Evolutionary conservation across 257 asterid genomes (phyloP).

Genomic region (Nicotiana knightiana): DNA sequence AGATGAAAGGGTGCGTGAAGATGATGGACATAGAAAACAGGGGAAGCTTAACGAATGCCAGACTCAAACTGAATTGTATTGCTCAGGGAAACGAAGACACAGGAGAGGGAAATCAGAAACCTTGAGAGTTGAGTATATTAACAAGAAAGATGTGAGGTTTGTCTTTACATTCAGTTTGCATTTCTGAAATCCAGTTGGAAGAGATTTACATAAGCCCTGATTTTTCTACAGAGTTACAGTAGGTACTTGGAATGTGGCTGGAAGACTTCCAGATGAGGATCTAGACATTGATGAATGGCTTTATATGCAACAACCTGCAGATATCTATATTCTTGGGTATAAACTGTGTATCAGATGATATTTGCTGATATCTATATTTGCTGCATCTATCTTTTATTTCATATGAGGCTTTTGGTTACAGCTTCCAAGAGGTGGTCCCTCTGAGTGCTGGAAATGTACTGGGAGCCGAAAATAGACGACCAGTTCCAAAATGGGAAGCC

Average conservation of each 20-base stretch:
- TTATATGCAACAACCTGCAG: constrained; percentile 74
- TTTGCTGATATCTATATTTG: background rate
- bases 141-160: constrained; percentile 87
- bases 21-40: constrained; percentile 21
- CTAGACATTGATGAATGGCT: constrained; percentile 91
- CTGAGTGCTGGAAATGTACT: constrained; percentile 84
- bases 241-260: constrained; percentile 97
- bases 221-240: constrained; percentile 51
- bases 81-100: constrained; percentile 53
- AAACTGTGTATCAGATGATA: background rate
- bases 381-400: background rate
- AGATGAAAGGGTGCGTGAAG: constrained; percentile 38
- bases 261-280: constrained; percentile 57
- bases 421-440: constrained; percentile 96
- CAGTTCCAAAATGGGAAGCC: constrained; percentile 78
- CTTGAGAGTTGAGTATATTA: constrained; percentile 68
- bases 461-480: constrained; percentile 76
- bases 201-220: background rate
- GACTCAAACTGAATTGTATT: constrained; percentile 15
- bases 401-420: constrained; percentile 16
- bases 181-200: background rate
- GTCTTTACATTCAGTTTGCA: constrained; percentile 27
- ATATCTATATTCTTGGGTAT: constrained; percentile 70
- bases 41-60: constrained; percentile 36
- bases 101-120: constrained; percentile 95